These are phyloP conservation scores for Saccharomyces hybrid DNA, from an alignment of 1,139 yeast genomes.

Conservation along the genomic window DNA sequence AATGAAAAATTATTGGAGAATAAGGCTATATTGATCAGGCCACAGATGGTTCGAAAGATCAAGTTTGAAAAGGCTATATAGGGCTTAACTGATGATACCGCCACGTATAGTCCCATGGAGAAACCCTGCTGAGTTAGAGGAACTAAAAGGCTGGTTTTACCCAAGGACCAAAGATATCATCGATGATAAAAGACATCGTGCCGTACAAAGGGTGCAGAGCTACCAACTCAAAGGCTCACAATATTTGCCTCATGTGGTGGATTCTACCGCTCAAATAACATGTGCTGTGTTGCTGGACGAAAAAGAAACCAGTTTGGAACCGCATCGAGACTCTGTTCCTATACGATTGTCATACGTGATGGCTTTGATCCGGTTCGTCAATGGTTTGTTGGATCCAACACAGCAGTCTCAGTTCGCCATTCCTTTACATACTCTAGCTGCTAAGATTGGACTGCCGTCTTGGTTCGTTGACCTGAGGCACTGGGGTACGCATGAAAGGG, in stretches of 20 bases:
- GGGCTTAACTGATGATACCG: constrained; percentile 18
- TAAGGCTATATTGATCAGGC: not conserved
- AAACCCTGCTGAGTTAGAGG: constrained; percentile 42
- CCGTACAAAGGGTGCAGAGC: constrained; percentile 53
- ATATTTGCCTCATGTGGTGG: constrained; percentile 67
- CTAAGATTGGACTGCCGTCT: constrained; percentile 59
- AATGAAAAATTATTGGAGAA: not conserved
- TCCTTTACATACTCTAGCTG: constrained; percentile 72
- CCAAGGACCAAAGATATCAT: constrained; percentile 21
- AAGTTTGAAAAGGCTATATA: not conserved
- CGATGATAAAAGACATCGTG: constrained; percentile 36
- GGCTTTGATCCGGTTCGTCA: constrained; percentile 81
- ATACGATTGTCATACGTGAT: constrained; percentile 38
- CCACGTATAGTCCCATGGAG: constrained; percentile 55
- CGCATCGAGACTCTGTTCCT: constrained; percentile 9
- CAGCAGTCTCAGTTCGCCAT: constrained; percentile 76
- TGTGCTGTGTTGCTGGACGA: constrained; percentile 46
- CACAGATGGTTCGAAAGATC: not conserved
- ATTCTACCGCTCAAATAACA: constrained; percentile 57
- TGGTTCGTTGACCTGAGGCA: constrained; percentile 88
- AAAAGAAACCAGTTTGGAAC: constrained; percentile 17
- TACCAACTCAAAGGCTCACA: constrained; percentile 55
- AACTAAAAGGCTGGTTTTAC: constrained; percentile 54
- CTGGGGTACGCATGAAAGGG: constrained; percentile 78
- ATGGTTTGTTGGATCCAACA: constrained; percentile 80